Percentiles rank a stretch among this genome's conserved stretches.
Conservation (phyloP, 2,329 filamentous ascomycete genomes). For the Metarhizium brunneum region DNA sequence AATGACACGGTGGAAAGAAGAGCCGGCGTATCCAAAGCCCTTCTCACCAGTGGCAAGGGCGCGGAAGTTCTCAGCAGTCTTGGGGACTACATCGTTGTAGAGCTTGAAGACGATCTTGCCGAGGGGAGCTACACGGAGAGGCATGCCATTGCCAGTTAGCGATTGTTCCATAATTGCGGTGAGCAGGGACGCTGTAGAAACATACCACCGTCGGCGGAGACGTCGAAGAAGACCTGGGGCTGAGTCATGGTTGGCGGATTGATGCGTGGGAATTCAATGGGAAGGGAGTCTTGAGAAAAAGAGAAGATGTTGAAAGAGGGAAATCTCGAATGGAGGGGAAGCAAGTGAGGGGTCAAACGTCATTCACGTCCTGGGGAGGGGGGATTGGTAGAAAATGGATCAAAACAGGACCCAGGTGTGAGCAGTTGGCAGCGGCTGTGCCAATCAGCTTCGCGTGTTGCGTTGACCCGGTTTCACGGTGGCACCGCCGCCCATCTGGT, state of each 20-base stretch:
- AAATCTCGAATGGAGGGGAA: conserved; percentile 2
- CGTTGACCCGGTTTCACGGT: background rate
- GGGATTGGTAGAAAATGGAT: background rate
- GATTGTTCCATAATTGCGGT: background rate
- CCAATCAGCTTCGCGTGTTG: conserved; percentile 2
- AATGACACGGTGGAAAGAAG: conserved; percentile 88
- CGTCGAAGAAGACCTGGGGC: conserved; percentile 9
- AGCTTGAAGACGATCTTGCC: conserved; percentile 87
- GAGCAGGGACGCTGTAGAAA: background rate
- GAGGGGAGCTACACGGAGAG: conserved; percentile 3
- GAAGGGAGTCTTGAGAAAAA: background rate
- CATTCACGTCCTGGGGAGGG: conserved; percentile 5
- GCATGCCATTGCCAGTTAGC: background rate
- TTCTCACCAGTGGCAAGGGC: conserved; percentile 73
- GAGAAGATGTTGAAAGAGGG: background rate
- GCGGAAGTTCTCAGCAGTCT: conserved; percentile 78
- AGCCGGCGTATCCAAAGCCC: conserved; percentile 75
- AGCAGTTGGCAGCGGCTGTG: background rate
- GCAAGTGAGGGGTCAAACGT: conserved; percentile 7
- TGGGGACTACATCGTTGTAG: conserved; percentile 77
- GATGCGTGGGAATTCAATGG: background rate
- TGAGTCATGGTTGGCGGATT: background rate
- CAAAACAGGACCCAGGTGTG: background rate
- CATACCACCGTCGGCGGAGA: conserved; percentile 9
- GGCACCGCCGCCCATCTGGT: background rate